Percentiles rank a stretch among this genome's conserved stretches.
Evolutionary conservation across 257 asterid species (phyloP).

Genomic region (Cruciata laevipes): DNA sequence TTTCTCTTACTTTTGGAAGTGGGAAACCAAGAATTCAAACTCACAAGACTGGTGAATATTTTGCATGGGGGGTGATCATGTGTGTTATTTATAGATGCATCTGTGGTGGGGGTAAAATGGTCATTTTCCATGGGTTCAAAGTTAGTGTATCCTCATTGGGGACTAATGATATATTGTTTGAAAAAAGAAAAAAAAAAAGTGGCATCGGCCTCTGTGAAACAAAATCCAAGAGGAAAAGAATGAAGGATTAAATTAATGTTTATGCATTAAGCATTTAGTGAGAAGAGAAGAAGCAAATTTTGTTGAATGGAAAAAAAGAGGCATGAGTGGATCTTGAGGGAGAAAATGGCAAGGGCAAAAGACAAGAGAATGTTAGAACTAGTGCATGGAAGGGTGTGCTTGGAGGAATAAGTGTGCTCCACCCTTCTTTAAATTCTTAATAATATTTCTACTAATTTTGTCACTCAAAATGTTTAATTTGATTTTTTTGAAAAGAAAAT

Average conservation of each 20-base stretch:
- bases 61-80: slow-evolving; percentile 1
- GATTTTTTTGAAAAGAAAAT: too few species aligned
- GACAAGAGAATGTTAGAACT: slow-evolving; percentile 43
- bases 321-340: slow-evolving; percentile 34
- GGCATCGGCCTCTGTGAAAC: slow-evolving; percentile 40
- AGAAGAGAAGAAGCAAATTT: slow-evolving; percentile 17
- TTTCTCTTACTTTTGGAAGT: not conserved
- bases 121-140: not conserved
- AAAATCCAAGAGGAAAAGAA: slow-evolving; percentile 52
- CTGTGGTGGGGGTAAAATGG: slow-evolving; percentile 2
- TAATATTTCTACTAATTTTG: too few species aligned
- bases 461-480: too few species aligned
- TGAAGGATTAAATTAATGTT: slow-evolving; percentile 7
- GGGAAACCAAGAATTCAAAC: not conserved
- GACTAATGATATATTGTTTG: not conserved
- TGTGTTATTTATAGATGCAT: not conserved
- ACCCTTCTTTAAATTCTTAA: slow-evolving; percentile 16
- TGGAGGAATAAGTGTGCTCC: slow-evolving; percentile 60
- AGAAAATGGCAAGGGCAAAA: slow-evolving; percentile 34
- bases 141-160: not conserved
- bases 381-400: slow-evolving; percentile 64
- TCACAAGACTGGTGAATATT: not conserved
- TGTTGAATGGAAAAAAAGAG: not conserved
- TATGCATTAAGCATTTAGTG: not conserved
- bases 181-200: slow-evolving; percentile 22